Percentiles rank a stretch among this genome's conserved stretches.
Conservation (phyloP, 441 rosid species). For the Geranium incanum region DNA sequence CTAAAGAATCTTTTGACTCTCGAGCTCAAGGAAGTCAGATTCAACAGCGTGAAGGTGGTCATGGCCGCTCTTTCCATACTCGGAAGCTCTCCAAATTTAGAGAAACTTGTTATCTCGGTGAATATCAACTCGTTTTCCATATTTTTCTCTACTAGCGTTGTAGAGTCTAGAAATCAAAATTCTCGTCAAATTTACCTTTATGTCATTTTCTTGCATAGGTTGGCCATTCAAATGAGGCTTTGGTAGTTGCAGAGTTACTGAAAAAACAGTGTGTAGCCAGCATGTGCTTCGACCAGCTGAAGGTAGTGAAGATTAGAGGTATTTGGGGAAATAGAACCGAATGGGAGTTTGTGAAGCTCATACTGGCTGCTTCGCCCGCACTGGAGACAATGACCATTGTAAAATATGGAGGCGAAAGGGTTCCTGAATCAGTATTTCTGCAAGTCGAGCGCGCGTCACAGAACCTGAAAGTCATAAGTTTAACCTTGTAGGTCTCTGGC, state of each 20-base stretch:
- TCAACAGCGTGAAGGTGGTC: constrained; percentile 18
- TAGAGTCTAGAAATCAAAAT: background rate
- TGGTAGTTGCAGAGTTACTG: constrained; percentile 16
- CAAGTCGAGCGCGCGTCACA: constrained; percentile 25
- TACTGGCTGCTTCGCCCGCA: constrained; percentile 24
- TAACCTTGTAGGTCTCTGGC: constrained; percentile 13
- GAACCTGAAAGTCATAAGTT: constrained; percentile 20
- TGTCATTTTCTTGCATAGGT: constrained; percentile 11
- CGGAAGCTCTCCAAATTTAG: constrained; percentile 29
- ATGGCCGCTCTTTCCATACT: constrained; percentile 20
- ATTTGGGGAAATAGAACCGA: constrained; percentile 14
- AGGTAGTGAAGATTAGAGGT: constrained; percentile 27
- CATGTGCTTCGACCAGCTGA: constrained; percentile 22
- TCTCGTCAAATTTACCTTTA: background rate
- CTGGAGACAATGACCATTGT: constrained; percentile 23
- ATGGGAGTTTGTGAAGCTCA: constrained; percentile 25
- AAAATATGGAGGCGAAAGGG: constrained; percentile 17
- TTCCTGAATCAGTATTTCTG: constrained; percentile 22
- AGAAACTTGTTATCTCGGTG: constrained; percentile 16
- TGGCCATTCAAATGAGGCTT: constrained; percentile 6
- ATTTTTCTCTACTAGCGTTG: too few relatives aligned
- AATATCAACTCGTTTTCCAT: too few relatives aligned
- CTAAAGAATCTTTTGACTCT: constrained; percentile 21
- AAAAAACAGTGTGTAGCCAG: constrained; percentile 5
- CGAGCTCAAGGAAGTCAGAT: constrained; percentile 23